Percentiles rank a stretch among this genome's conserved stretches.
Conservation (phyloP, 2,329 filamentous ascomycete genomes). For the Cytospora piceicola region DNA sequence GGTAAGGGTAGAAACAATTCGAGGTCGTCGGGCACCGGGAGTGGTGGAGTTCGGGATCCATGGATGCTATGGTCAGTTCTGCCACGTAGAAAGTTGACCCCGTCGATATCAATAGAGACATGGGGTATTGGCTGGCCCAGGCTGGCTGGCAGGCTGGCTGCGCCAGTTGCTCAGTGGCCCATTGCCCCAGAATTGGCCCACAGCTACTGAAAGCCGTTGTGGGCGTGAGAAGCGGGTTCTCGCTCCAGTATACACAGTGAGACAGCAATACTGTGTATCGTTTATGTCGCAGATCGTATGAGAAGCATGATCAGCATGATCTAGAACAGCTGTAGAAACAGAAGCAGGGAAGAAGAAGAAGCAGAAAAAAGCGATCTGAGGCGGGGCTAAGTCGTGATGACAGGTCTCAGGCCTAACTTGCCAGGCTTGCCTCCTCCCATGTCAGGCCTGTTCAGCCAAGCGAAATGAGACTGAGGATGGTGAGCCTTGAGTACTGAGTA, state of each 20-base stretch:
- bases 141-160: not conserved
- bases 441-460: not conserved
- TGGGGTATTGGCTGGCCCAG: not conserved
- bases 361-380: not conserved
- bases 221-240: not conserved
- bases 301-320: constrained; percentile 4
- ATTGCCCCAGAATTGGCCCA: not conserved
- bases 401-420: not conserved
- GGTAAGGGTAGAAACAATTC: not conserved
- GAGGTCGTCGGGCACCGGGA: not conserved
- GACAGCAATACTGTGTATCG: not conserved
- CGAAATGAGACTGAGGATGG: too few species aligned
- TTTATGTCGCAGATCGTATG: constrained; percentile 1
- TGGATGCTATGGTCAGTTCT: not conserved
- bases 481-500: not conserved
- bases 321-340: not conserved
- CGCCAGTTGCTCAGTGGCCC: not conserved
- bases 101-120: not conserved
- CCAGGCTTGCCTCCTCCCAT: not conserved
- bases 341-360: not conserved
- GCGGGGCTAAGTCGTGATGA: not conserved
- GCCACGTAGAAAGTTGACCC: not conserved
- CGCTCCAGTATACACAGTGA: not conserved
- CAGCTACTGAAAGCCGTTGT: not conserved
- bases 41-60: constrained; percentile 3